phyloP scores from a whole-genome alignment of 495 filamentous ascomycete species.

The Echria macrotheca region DNA sequence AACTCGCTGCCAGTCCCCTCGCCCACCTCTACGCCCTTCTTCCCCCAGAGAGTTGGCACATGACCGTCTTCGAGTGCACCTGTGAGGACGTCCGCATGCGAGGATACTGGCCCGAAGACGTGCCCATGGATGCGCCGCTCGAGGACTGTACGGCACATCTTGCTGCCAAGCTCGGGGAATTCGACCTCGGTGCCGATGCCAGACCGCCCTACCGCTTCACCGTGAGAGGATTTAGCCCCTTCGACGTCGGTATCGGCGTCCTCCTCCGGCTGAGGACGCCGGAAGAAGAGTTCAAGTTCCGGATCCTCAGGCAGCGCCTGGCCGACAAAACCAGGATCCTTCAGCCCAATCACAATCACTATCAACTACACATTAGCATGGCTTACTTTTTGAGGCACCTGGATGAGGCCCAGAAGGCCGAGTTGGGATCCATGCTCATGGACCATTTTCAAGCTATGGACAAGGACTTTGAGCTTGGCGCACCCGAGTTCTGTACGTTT shows the following conservation, averaged over 20 bases:
- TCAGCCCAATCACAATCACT: conserved; percentile 11
- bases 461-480: conserved; percentile 17
- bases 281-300: conserved; percentile 9
- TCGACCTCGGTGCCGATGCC: conserved; percentile 6
- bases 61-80: conserved; percentile 25
- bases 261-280: conserved; percentile 1
- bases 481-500: conserved; percentile 22
- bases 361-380: conserved; percentile 19
- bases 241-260: conserved; percentile 12
- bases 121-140: conserved; percentile 10
- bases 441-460: conserved; percentile 10
- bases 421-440: conserved; percentile 8
- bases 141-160: conserved; percentile 13
- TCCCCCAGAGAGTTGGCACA: conserved; percentile 22
- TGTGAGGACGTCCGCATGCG: conserved; percentile 16
- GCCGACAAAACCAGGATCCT: conserved; percentile 12
- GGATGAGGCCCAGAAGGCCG: conserved; percentile 5
- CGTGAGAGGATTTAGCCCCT: conserved; percentile 6
- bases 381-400: conserved; percentile 17
- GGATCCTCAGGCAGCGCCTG: conserved; percentile 17
- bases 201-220: conserved; percentile 10
- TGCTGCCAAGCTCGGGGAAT: conserved; percentile 3
- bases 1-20: conserved; percentile 4
- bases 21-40: conserved; percentile 13
- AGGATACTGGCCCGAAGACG: conserved; percentile 16